phyloP scores from a whole-genome alignment of 495 filamentous ascomycete species.

The Penicillium paxilli region DNA sequence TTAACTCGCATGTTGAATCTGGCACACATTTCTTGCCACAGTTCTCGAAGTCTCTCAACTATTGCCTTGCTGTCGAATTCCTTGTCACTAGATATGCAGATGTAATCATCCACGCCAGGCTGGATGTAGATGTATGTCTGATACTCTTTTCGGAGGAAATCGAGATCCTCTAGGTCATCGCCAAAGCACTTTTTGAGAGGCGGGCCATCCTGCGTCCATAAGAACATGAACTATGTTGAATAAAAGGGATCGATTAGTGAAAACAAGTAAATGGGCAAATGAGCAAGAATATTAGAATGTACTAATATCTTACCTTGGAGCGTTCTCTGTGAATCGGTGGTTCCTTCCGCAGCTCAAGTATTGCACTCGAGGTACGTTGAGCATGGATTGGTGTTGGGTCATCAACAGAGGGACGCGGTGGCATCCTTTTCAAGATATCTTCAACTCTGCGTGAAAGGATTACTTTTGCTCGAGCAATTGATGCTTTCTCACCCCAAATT shows the following conservation, averaged over 20 bases:
- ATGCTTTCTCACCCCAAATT: neutral
- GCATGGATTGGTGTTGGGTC: neutral
- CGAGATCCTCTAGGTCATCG: conserved; percentile 44
- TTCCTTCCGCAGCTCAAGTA: neutral
- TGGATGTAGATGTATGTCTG: conserved; percentile 9
- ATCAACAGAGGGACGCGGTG: no score
- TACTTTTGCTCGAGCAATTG: neutral
- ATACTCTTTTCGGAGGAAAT: conserved; percentile 37
- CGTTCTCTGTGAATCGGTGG: neutral
- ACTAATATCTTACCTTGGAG: neutral
- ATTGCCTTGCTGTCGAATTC: conserved; percentile 29
- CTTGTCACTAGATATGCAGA: conserved; percentile 22
- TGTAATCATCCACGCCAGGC: conserved; percentile 24
- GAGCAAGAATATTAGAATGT: no score
- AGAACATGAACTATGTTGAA: conserved; percentile 33
- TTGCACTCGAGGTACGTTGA: neutral
- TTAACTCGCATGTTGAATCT: conserved; percentile 29
- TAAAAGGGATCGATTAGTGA: no score
- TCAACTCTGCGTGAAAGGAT: neutral
- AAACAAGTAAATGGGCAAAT: no score
- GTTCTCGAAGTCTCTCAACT: conserved; percentile 31
- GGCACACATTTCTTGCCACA: conserved; percentile 34
- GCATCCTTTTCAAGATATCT: no score
- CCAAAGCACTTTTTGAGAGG: conserved; percentile 43
- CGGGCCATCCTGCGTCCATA: conserved; percentile 45